Base-by-base conservation (phyloP, 257 asterid genomes). In the Handroanthus guayacan region DNA sequence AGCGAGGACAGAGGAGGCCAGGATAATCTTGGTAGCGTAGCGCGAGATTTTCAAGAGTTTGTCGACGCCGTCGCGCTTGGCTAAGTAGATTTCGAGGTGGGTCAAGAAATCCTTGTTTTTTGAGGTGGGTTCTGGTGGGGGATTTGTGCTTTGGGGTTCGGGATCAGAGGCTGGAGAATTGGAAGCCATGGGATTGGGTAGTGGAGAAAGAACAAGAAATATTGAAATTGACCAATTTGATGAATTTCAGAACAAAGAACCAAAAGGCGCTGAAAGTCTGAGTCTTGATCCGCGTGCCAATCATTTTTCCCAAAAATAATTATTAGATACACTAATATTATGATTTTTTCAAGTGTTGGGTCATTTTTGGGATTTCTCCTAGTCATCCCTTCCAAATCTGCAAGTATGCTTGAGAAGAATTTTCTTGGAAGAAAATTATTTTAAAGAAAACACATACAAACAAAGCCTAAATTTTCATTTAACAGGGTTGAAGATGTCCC, bases 21-120 rank as follows among this genome's bases (percentile, higher is more conserved):
- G 70, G 85, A 86, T 65, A 89, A 94, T 82, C 72, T 94, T 92
- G 69, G 97, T 65, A 67, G 99, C 95, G 83, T 95, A 95, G 77
- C 98, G 91, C 38, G 98, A 85, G 88, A 92, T 89, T 80, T 95
- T 95, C 50, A 92, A 74, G 45, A 95, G 86, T 14, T 95, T 95
- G 86, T 95, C 97, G 12, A 91, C 93, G 79, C 99, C 99, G 75
- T 94, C 97, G 9, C 99, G 91, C 79, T 90, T 92, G 79, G 97
- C 79, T 44, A 94, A 77, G 84, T 90, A 94, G 85, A 85, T 79
- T 82, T 94, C 99, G 56, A 94, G 88, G 79, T 86, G 97, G 73
- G 87, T 86, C 5, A 94, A 50, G 82, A 94, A 88, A 67, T 92
- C 96, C 18, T 64, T 68, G 69, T 54, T 72, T 39, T 72, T 67